phyloP scores from a whole-genome alignment of 768 basidiomycete genomes.

The Amanita fuliginea region DNA sequence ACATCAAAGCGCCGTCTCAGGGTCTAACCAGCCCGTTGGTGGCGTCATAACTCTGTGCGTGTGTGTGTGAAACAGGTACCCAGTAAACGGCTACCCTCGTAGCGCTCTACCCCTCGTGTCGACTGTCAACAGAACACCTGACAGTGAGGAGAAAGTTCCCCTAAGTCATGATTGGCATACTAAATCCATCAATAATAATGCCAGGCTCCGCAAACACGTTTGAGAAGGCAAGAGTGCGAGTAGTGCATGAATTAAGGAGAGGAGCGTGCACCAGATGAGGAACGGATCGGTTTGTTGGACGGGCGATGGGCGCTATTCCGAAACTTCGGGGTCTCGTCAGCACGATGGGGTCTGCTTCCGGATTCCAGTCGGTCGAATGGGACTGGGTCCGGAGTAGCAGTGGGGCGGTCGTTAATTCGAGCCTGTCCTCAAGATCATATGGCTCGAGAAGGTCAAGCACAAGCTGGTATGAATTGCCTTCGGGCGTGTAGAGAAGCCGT shows the following conservation, averaged over 20 bases:
- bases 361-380: constrained; percentile 9
- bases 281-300: neutral
- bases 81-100: neutral
- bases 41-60: neutral
- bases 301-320: constrained; percentile 4
- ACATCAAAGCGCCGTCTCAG: neutral
- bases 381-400: constrained; percentile 1
- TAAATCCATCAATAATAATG: neutral
- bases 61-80: neutral
- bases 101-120: neutral
- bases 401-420: constrained; percentile 1
- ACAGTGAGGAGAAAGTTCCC: neutral
- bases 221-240: neutral
- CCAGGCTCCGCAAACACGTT: neutral
- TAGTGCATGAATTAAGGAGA: neutral
- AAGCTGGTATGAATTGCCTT: constrained; percentile 2
- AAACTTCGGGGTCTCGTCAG: neutral
- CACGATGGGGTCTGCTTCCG: constrained; percentile 5
- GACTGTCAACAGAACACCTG: neutral
- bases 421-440: neutral
- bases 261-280: neutral
- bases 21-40: neutral
- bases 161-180: neutral
- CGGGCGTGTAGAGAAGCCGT: neutral
- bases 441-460: constrained; percentile 2